Evolutionary conservation across 805 yeast genomes (phyloP), one percentile per base, ranked within the genome.

Genomic region (Hermanozyma aechmeae): DNA sequence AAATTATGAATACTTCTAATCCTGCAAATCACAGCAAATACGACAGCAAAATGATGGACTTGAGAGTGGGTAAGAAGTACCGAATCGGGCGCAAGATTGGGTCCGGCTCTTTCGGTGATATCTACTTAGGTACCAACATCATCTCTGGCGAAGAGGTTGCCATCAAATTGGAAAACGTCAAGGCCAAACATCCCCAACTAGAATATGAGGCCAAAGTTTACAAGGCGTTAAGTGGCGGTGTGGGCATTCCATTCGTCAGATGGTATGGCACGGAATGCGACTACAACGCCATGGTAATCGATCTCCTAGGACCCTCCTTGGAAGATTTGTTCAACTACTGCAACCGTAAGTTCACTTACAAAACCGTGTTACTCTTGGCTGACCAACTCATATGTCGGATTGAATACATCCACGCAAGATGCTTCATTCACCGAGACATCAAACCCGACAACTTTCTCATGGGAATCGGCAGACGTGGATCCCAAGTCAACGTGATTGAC

Each of bases 141-240:
- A 84, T 89, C 27, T 81, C 93, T 24, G 96, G 97, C 24, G 97
- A 92, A 56, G 96, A 89, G 56, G 96, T 92, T 30, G 98, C 97
- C 42, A 89, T 89, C 65, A 89, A 89, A 56, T 67, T 89, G 38
- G 98, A 89, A 53, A 79, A 82, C 39, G 75, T 82, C 30, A 69
- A 79, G 33, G 95, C 97, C 2, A 83, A 85, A 50, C 97, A 92
- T 53, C 97, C 98, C 2, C 98, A 89, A 60, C 69, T 89, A 42
- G 96, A 89, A 50, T 92, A 89, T 53, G 98, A 89, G 58, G 95
- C 96, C 11, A 77, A 93, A 43, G 97, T 92, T 15, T 89, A 89
- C 64, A 85, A 82, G 51, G 87, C 95, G 2, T 63, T 89, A 31
- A 79, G 94, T 40, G 98, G 97, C 21, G 97, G 97, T 18, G 89